Conservation (phyloP, 495 filamentous ascomycete genomes). For the Penicillium daleae region DNA sequence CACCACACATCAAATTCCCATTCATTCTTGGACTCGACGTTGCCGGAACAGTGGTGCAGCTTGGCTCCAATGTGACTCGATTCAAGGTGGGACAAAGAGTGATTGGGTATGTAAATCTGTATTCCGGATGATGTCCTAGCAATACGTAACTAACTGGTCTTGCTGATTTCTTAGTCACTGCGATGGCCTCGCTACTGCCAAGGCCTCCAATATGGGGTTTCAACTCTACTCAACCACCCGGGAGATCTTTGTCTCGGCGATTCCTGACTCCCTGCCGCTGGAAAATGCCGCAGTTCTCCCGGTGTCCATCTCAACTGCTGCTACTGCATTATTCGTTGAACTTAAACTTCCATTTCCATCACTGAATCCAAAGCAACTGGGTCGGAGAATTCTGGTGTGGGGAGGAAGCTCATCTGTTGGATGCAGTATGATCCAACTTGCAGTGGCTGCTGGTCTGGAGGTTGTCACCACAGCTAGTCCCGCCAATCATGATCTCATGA, state of each 20-base stretch:
- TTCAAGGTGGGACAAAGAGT: constrained; percentile 49
- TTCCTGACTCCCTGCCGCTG: constrained; percentile 49
- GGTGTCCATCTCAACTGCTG: constrained; percentile 51
- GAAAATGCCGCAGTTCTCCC: constrained; percentile 51
- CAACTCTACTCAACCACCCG: constrained; percentile 35
- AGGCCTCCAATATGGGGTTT: constrained; percentile 32
- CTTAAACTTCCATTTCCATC: constrained; percentile 35
- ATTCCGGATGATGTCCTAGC: not conserved
- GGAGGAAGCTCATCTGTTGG: constrained; percentile 41
- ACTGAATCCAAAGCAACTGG: constrained; percentile 18
- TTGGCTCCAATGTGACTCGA: constrained; percentile 36
- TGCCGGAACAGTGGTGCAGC: constrained; percentile 43
- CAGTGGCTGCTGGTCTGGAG: constrained; percentile 32
- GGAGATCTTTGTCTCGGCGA: constrained; percentile 21
- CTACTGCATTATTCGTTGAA: constrained; percentile 46
- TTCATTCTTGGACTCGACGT: constrained; percentile 44
- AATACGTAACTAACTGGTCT: not conserved
- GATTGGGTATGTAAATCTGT: constrained; percentile 35
- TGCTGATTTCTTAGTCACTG: constrained; percentile 9
- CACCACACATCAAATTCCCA: constrained; percentile 12
- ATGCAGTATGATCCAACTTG: constrained; percentile 40
- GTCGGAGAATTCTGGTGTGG: constrained; percentile 40
- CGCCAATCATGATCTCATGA: constrained; percentile 39
- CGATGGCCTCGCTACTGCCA: constrained; percentile 22
- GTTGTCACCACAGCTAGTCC: constrained; percentile 42